phyloP scores from a whole-genome alignment of 495 filamentous ascomycete species.

The Cladorrhinum samala region DNA sequence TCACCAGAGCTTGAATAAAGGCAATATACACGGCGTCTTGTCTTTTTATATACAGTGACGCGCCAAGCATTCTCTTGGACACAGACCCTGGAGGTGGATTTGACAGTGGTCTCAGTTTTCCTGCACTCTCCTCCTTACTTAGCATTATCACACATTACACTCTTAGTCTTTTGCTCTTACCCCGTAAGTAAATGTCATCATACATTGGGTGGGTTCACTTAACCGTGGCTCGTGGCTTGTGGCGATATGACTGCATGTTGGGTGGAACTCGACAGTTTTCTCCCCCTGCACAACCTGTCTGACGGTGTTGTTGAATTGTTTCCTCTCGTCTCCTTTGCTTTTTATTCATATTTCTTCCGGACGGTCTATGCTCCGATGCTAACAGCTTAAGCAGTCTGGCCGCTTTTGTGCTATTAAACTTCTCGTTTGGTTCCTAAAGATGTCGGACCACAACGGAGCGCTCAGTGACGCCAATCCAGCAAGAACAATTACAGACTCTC shows the following conservation, averaged over 20 bases:
- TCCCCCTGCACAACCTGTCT: too few species aligned
- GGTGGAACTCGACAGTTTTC: too few species aligned
- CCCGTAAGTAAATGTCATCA: background rate
- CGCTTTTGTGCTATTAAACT: too few species aligned
- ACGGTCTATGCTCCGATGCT: too few species aligned
- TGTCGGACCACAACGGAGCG: background rate
- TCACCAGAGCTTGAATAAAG: background rate
- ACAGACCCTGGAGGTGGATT: background rate
- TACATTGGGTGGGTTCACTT: background rate
- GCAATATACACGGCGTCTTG: background rate
- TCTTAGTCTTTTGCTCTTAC: background rate
- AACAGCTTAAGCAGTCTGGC: background rate
- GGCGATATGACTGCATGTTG: too few species aligned
- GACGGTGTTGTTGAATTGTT: too few species aligned
- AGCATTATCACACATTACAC: background rate
- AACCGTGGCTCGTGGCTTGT: background rate
- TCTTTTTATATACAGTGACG: background rate
- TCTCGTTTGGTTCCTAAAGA: background rate
- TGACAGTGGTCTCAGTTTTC: background rate
- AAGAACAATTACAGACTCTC: background rate
- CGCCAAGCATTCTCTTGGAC: too few species aligned
- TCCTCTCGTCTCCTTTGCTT: too few species aligned
- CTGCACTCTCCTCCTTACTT: background rate
- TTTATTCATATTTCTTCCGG: too few species aligned
- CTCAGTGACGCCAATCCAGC: background rate